phyloP scores from a whole-genome alignment of 129 eudicot genomes.

The Pulicaria dysenterica region DNA sequence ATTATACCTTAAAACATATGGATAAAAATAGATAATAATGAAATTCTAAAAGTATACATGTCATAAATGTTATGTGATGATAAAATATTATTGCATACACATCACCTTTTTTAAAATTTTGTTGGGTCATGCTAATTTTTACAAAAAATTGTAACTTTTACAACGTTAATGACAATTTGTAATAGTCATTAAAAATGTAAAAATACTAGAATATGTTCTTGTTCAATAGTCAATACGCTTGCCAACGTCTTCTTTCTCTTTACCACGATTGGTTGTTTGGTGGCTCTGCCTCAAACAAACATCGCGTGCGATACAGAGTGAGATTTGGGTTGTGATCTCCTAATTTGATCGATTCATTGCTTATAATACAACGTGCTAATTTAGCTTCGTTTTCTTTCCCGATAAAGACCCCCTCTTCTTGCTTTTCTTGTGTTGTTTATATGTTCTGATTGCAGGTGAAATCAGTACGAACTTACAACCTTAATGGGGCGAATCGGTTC shows the following conservation, averaged over 20 bases:
- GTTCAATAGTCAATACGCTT: slow-evolving; percentile 9
- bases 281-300: background rate
- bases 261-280: slow-evolving; percentile 15
- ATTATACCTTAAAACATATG: too few species aligned
- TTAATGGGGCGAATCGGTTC: slow-evolving; percentile 51
- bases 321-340: slow-evolving; percentile 5
- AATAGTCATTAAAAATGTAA: too few species aligned
- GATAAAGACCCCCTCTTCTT: background rate
- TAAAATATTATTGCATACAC: too few species aligned
- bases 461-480: slow-evolving; percentile 16
- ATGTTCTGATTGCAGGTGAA: slow-evolving; percentile 37
- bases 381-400: background rate
- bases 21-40: too few species aligned
- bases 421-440: slow-evolving; percentile 13
- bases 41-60: too few species aligned
- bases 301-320: slow-evolving; percentile 4
- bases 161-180: too few species aligned
- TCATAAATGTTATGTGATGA: too few species aligned
- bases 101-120: too few species aligned
- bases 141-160: too few species aligned
- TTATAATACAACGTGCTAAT: background rate
- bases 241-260: background rate
- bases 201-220: background rate
- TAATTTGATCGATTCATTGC: slow-evolving; percentile 16
- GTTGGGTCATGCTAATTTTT: too few species aligned